phyloP scores from a whole-genome alignment of 192 early-diverging fungal species.

The Rhizophlyctis rosea region DNA sequence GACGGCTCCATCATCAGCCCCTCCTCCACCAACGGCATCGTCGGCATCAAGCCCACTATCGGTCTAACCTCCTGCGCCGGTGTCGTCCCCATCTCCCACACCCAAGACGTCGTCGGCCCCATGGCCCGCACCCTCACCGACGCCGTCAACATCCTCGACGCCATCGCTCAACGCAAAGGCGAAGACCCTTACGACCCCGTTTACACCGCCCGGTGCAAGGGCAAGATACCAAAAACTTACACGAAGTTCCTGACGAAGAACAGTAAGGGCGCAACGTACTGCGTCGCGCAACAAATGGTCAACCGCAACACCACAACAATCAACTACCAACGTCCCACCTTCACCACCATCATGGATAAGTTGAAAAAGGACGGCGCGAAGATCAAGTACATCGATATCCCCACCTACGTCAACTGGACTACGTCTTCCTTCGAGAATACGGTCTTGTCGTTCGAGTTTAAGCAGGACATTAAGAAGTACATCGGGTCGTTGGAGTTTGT shows the following conservation, averaged over 20 bases:
- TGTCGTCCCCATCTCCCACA: slow-evolving; percentile 23
- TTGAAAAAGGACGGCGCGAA: slow-evolving; percentile 6
- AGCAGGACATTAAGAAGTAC: slow-evolving; percentile 17
- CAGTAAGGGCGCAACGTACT: background rate
- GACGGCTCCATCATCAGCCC: slow-evolving; percentile 25
- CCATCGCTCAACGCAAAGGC: slow-evolving; percentile 19
- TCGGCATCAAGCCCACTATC: slow-evolving; percentile 29
- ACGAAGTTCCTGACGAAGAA: background rate
- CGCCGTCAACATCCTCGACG: slow-evolving; percentile 31
- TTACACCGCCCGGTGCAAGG: slow-evolving; percentile 8
- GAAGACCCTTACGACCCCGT: too few relatives aligned
- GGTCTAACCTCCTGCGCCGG: slow-evolving; percentile 18
- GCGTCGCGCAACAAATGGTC: background rate
- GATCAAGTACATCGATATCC: background rate
- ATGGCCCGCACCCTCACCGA: slow-evolving; percentile 25
- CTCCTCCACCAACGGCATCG: slow-evolving; percentile 9
- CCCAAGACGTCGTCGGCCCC: slow-evolving; percentile 24
- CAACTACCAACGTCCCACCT: background rate
- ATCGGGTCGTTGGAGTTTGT: background rate
- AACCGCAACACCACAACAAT: background rate
- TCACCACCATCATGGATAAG: slow-evolving; percentile 1
- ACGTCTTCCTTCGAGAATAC: background rate
- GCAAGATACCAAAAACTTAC: background rate
- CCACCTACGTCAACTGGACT: background rate
- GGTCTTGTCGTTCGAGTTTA: slow-evolving; percentile 13